Percentiles rank a stretch among this genome's conserved stretches.
Evolutionary conservation across 2,329 filamentous ascomycete genomes (phyloP).

Genomic region (Neonectria sp.): DNA sequence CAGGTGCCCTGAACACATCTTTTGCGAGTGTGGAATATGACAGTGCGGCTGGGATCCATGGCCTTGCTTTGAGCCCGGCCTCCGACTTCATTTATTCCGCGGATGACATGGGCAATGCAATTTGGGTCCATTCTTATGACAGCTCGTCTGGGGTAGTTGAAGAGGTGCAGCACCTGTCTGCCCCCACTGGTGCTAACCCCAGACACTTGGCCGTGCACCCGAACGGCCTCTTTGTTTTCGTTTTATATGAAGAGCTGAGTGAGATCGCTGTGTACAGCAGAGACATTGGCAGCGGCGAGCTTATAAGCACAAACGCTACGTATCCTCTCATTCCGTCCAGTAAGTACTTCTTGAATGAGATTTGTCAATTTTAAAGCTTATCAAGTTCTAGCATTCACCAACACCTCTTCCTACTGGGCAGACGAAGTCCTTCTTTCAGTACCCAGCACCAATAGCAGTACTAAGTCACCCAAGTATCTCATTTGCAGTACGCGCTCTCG

Average conservation of each 20-base stretch:
- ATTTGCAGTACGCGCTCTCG: conserved; percentile 18
- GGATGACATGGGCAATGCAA: conserved; percentile 32
- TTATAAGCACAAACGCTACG: conserved; percentile 19
- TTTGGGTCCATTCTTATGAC: conserved; percentile 35
- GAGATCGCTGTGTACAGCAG: conserved; percentile 15
- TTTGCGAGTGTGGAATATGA: conserved; percentile 16
- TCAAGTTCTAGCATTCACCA: conserved; percentile 10
- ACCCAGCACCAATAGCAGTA: background rate
- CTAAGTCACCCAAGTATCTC: conserved; percentile 17
- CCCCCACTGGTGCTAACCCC: conserved; percentile 14
- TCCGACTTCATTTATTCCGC: conserved; percentile 32
- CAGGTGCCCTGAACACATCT: conserved; percentile 7
- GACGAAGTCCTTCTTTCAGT: conserved; percentile 23
- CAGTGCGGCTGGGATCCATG: conserved; percentile 23
- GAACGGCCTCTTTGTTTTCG: conserved; percentile 12
- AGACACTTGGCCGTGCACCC: conserved; percentile 19
- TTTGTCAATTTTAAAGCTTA: background rate
- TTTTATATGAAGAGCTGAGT: conserved; percentile 17
- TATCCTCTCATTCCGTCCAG: conserved; percentile 17
- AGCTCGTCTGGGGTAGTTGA: conserved; percentile 1
- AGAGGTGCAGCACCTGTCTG: conserved; percentile 10
- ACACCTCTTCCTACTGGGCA: conserved; percentile 25
- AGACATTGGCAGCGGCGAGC: conserved; percentile 1
- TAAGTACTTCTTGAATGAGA: background rate
- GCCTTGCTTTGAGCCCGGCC: conserved; percentile 20